phyloP scores from a whole-genome alignment of 441 rosid genomes.

The Arabidopsis hybrid region DNA sequence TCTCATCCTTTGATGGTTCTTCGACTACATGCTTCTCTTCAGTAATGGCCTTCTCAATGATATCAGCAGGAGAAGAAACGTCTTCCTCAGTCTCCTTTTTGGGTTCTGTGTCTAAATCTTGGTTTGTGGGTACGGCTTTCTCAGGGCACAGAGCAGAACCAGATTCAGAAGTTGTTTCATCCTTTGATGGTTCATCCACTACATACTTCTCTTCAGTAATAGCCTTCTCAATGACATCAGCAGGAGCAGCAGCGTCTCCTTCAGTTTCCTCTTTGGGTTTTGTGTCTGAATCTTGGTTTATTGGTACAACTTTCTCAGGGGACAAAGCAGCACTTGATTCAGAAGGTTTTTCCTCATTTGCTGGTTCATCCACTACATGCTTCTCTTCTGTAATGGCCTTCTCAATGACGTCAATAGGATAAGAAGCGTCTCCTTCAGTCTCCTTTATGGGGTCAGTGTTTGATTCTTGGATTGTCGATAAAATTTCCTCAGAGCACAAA shows the following conservation, averaged over 20 bases:
- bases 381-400: slow-evolving; percentile 38
- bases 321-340: slow-evolving; percentile 11
- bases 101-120: slow-evolving; percentile 16
- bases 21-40: slow-evolving; percentile 43
- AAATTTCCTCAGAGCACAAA: slow-evolving; percentile 17
- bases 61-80: slow-evolving; percentile 1
- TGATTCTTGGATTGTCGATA: slow-evolving; percentile 17
- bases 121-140: slow-evolving; percentile 1
- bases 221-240: slow-evolving; percentile 30
- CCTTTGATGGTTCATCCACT: slow-evolving; percentile 33
- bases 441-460: slow-evolving; percentile 22
- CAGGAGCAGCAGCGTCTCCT: slow-evolving; percentile 28
- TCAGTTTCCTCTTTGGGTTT: slow-evolving; percentile 9
- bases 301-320: slow-evolving; percentile 13
- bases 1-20: slow-evolving; percentile 33
- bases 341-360: slow-evolving; percentile 27
- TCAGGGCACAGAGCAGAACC: slow-evolving; percentile 16
- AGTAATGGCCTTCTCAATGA: slow-evolving; percentile 32
- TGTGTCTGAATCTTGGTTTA: slow-evolving; percentile 27
- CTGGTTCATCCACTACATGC: slow-evolving; percentile 31
- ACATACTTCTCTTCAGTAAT: slow-evolving; percentile 38
- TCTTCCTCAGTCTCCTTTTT: slow-evolving; percentile 28
- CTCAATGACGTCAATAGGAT: slow-evolving; percentile 30
- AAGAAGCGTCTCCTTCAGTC: slow-evolving; percentile 22
- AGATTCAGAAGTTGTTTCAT: slow-evolving; percentile 17